These are phyloP conservation scores for Vitis vinifera DNA, from an alignment of 164 flowering plant genomes.

Conservation along the genomic window DNA sequence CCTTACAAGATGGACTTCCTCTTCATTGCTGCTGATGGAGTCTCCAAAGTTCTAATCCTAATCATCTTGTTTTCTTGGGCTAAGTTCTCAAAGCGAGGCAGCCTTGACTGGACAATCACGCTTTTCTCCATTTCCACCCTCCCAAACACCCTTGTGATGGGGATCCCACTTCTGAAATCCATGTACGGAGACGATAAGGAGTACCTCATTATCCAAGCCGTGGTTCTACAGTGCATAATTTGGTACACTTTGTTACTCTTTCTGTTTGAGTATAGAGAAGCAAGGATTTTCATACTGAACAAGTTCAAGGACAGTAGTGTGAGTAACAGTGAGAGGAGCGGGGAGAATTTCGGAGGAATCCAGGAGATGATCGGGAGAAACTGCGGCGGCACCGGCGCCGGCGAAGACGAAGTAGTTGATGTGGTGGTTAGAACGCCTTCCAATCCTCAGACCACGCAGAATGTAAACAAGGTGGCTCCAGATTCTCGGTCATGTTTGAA, in stretches of 20 bases:
- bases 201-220: conserved; percentile 34
- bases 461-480: no score
- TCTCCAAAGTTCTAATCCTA: conserved; percentile 28
- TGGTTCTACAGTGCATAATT: conserved; percentile 37
- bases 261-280: conserved; percentile 40
- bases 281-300: conserved; percentile 22
- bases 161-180: conserved; percentile 37
- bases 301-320: no score
- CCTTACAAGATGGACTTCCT: conserved; percentile 34
- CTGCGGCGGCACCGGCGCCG: not conserved
- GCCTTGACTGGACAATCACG: conserved; percentile 41
- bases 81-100: conserved; percentile 21
- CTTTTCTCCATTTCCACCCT: conserved; percentile 38
- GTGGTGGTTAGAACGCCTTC: no score
- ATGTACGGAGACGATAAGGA: conserved; percentile 41
- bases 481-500: no score
- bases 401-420: not conserved
- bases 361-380: no score
- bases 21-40: conserved; percentile 35
- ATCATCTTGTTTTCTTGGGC: conserved; percentile 27
- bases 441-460: no score
- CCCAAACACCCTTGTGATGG: conserved; percentile 47
- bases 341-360: not conserved
- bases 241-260: conserved; percentile 41
- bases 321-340: not conserved